A percentile compares a stretch with the other conserved stretches of the same genome.
These are phyloP conservation scores for Tephrocybe sp. DNA, from an alignment of 768 basidiomycete genomes.

Conservation along the genomic window DNA sequence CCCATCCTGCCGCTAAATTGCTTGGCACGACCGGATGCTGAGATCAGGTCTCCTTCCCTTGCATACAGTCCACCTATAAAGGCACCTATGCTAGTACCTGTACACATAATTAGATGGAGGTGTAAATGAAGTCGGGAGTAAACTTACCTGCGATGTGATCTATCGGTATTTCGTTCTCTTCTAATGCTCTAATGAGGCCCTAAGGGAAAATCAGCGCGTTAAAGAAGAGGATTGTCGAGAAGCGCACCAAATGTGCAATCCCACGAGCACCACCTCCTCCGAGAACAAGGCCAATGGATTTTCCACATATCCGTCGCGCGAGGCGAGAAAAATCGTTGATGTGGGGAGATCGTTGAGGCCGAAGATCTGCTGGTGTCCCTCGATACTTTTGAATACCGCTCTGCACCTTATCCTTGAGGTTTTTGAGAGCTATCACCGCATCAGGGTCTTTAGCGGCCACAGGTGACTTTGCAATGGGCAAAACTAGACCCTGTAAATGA, in stretches of 20 bases:
- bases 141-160: conserved; percentile 82
- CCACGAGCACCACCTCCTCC: conserved; percentile 97
- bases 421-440: conserved; percentile 85
- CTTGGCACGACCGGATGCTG: conserved; percentile 82
- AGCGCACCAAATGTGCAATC: conserved; percentile 40
- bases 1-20: conserved; percentile 92
- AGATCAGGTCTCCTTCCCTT: conserved; percentile 88
- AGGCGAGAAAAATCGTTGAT: conserved; percentile 91
- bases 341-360: conserved; percentile 77
- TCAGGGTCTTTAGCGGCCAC: conserved; percentile 77
- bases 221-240: conserved; percentile 3
- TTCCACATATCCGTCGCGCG: conserved; percentile 89
- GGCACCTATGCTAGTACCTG: conserved; percentile 87
- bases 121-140: not conserved
- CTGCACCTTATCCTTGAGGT: conserved; percentile 91
- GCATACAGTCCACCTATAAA: conserved; percentile 96
- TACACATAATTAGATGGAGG: conserved; percentile 7
- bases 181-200: conserved; percentile 92
- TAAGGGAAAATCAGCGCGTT: conserved; percentile 26
- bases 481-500: conserved; percentile 63
- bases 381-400: conserved; percentile 88
- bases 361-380: conserved; percentile 56
- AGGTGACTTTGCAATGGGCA: conserved; percentile 59
- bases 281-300: conserved; percentile 89
- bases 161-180: conserved; percentile 90